These are phyloP conservation scores for Somion occarium DNA, from an alignment of 1,284 basidiomycete genomes.

Conservation along the genomic window DNA sequence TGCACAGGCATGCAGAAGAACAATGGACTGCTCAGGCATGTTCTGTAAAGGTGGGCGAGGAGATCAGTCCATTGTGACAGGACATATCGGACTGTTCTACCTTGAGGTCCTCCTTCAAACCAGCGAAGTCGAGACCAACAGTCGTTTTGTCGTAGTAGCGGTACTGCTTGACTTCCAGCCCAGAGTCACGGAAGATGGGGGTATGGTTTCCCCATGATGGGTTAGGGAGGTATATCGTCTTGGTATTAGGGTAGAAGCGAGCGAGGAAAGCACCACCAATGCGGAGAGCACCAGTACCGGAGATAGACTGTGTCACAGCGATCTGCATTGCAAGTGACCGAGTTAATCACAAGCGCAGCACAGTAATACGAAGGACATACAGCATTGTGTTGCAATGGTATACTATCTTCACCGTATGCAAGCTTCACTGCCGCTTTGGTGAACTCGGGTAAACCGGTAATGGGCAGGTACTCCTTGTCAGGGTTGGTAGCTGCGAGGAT, in stretches of 20 bases:
- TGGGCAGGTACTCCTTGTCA: constrained; percentile 99
- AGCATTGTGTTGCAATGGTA: constrained; percentile 69
- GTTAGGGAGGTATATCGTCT: constrained; percentile 88
- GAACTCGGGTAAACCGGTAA: constrained; percentile 88
- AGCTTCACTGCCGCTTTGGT: constrained; percentile 88
- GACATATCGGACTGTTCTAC: constrained; percentile 35
- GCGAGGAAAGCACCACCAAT: constrained; percentile 94
- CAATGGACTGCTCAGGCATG: constrained; percentile 75
- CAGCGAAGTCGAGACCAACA: constrained; percentile 90
- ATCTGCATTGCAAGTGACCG: constrained; percentile 46
- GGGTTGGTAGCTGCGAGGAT: constrained; percentile 60
- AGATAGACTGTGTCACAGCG: constrained; percentile 94
- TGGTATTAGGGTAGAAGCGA: constrained; percentile 85
- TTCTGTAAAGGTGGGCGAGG: constrained; percentile 50
- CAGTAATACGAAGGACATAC: constrained; percentile 43
- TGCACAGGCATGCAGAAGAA: constrained; percentile 89
- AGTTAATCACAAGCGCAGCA: background rate
- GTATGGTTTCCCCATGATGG: constrained; percentile 99
- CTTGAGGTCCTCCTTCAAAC: constrained; percentile 84
- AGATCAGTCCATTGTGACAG: background rate
- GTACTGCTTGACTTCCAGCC: constrained; percentile 90
- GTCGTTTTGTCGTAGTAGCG: constrained; percentile 95
- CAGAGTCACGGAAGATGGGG: constrained; percentile 84
- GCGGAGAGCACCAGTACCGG: constrained; percentile 95
- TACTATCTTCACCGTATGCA: constrained; percentile 86